These are phyloP conservation scores for Casuarina glauca DNA, from an alignment of 306 rosid genomes.

Conservation along the genomic window DNA sequence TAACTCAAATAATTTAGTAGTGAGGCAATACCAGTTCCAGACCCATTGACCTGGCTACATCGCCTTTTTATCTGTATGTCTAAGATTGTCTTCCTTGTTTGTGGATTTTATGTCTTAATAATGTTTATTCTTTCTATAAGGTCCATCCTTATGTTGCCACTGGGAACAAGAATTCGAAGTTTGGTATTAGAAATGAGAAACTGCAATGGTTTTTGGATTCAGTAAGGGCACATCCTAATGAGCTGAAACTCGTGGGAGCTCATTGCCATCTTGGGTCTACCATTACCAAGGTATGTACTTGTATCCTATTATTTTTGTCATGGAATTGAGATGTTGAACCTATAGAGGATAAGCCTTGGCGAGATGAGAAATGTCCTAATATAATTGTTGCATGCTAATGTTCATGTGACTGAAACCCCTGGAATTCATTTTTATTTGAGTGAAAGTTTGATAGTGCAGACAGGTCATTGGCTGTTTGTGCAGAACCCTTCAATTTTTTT, in stretches of 20 bases:
- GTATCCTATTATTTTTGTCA: not conserved
- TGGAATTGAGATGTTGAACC: not conserved
- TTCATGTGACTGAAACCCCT: not conserved
- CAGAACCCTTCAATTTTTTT: not conserved
- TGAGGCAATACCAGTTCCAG: not conserved
- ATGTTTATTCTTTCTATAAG: slow-evolving; percentile 37
- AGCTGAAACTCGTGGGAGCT: slow-evolving; percentile 91
- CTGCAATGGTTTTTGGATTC: slow-evolving; percentile 92
- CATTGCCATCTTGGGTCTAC: slow-evolving; percentile 99
- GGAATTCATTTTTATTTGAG: not conserved
- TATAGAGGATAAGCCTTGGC: slow-evolving; percentile 6
- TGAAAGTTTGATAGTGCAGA: not conserved
- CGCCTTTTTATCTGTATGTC: not conserved
- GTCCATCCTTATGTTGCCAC: slow-evolving; percentile 97
- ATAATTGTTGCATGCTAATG: not conserved
- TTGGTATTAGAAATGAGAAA: slow-evolving; percentile 95
- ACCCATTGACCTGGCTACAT: not conserved
- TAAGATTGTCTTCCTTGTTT: not conserved
- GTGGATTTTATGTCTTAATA: not conserved
- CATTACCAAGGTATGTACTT: slow-evolving; percentile 77
- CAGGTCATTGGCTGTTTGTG: not conserved
- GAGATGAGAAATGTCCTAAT: not conserved
- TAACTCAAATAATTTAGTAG: not conserved
- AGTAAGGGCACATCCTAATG: slow-evolving; percentile 76
- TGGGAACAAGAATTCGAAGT: slow-evolving; percentile 31